These are phyloP conservation scores for Strigomonas culicis DNA, from an alignment of 208 protist genomes.

Conservation along the genomic window DNA sequence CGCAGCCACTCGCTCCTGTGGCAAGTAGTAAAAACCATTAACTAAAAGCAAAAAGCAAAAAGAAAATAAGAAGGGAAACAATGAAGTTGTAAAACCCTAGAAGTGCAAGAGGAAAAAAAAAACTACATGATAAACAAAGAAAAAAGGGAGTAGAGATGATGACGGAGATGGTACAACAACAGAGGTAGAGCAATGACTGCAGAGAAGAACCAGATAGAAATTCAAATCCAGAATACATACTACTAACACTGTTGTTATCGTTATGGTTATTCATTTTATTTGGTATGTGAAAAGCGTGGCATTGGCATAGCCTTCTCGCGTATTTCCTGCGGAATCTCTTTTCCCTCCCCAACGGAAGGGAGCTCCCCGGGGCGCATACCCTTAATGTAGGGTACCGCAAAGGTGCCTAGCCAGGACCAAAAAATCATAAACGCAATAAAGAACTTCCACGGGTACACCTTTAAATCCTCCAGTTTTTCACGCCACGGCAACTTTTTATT, in stretches of 20 bases:
- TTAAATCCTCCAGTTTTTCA: conserved; percentile 30
- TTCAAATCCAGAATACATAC: too few species aligned
- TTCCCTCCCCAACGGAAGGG: conserved; percentile 24
- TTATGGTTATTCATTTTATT: background rate
- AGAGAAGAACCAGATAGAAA: too few species aligned
- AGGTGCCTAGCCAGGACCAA: conserved; percentile 66
- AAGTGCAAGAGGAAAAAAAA: background rate
- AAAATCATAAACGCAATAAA: conserved; percentile 69
- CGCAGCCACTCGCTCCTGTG: too few species aligned
- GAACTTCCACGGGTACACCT: conserved; percentile 68
- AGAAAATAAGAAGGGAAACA: background rate
- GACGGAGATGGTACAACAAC: too few species aligned
- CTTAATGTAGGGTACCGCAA: conserved; percentile 65
- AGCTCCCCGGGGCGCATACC: conserved; percentile 32
- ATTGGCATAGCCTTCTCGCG: conserved; percentile 20
- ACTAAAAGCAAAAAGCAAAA: background rate
- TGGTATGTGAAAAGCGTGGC: conserved; percentile 23
- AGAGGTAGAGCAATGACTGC: background rate
- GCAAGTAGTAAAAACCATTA: background rate
- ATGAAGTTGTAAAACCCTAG: background rate
- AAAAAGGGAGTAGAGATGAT: background rate
- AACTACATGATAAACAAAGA: background rate
- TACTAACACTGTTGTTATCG: too few species aligned
- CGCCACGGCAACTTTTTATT: conserved; percentile 42
- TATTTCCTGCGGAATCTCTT: conserved; percentile 27